Percentiles rank a stretch among this genome's conserved stretches.
Conservation (phyloP, 257 asterid genomes). For the Solanum sparsipilum region DNA sequence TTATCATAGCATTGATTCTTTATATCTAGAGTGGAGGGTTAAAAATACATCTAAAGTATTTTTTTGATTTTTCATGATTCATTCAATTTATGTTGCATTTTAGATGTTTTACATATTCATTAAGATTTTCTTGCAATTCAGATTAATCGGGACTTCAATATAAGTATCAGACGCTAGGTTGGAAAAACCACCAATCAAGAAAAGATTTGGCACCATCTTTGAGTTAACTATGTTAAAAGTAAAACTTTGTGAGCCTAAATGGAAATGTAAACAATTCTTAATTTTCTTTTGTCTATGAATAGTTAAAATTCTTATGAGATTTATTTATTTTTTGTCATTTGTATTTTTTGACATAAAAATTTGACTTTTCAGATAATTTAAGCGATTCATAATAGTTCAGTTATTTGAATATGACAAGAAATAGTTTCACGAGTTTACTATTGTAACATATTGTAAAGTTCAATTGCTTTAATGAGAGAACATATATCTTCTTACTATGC, state of each 20-base stretch:
- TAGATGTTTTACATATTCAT: too few relatives aligned
- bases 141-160: too few relatives aligned
- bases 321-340: background rate
- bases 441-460: background rate
- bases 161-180: too few relatives aligned
- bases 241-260: background rate
- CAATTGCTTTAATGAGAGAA: background rate
- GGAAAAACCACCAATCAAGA: too few relatives aligned
- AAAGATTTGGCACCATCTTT: too few relatives aligned
- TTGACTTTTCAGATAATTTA: background rate
- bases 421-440: background rate
- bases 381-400: background rate
- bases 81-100: too few relatives aligned
- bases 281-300: too few relatives aligned
- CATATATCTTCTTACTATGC: background rate
- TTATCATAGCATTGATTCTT: too few relatives aligned
- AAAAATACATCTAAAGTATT: too few relatives aligned
- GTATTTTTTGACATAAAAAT: background rate
- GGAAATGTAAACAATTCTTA: background rate
- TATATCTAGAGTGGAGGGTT: too few relatives aligned
- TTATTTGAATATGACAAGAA: background rate
- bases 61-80: too few relatives aligned
- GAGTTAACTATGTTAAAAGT: background rate
- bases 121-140: too few relatives aligned
- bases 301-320: background rate